Evolutionary conservation across 2,329 filamentous ascomycete species (phyloP).

Genomic region (Exophiala mesophila): DNA sequence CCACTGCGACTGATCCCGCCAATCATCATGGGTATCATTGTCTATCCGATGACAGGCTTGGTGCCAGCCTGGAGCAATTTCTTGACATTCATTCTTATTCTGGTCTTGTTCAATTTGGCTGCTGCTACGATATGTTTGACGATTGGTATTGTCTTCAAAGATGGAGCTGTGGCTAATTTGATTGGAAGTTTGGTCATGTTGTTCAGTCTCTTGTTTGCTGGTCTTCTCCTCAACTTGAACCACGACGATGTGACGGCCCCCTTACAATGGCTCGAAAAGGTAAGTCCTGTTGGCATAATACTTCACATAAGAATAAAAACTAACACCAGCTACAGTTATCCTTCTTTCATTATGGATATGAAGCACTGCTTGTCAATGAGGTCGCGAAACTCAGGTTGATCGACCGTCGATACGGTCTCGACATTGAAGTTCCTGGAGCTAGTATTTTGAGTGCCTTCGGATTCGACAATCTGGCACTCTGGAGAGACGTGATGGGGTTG

Average conservation of each 20-base stretch:
- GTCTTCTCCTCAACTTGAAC: constrained; percentile 80
- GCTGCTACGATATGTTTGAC: constrained; percentile 91
- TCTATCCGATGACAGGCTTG: constrained; percentile 96
- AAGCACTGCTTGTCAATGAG: constrained; percentile 95
- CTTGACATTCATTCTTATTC: constrained; percentile 81
- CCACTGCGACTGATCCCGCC: constrained; percentile 91
- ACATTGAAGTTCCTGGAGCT: constrained; percentile 92
- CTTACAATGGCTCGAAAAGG: constrained; percentile 81
- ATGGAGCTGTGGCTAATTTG: constrained; percentile 84
- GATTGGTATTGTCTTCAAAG: constrained; percentile 91
- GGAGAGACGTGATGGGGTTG: constrained; percentile 76
- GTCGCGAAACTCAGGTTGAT: constrained; percentile 83
- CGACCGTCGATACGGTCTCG: constrained; percentile 91
- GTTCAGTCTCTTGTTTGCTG: constrained; percentile 91
- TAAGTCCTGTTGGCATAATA: constrained; percentile 49
- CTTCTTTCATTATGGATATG: constrained; percentile 97
- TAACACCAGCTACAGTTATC: constrained; percentile 56
- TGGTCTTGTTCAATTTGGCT: constrained; percentile 93
- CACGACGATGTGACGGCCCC: constrained; percentile 69
- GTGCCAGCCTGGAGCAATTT: constrained; percentile 79
- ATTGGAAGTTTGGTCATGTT: constrained; percentile 96
- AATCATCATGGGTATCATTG: constrained; percentile 88
- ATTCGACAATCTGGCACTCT: constrained; percentile 81
- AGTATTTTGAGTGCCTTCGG: constrained; percentile 93
- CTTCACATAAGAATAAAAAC: no score